Evolutionary conservation across 2,329 filamentous ascomycete genomes (phyloP), one percentile per base, ranked within the genome.

Genomic region (Colletotrichum lentis): DNA sequence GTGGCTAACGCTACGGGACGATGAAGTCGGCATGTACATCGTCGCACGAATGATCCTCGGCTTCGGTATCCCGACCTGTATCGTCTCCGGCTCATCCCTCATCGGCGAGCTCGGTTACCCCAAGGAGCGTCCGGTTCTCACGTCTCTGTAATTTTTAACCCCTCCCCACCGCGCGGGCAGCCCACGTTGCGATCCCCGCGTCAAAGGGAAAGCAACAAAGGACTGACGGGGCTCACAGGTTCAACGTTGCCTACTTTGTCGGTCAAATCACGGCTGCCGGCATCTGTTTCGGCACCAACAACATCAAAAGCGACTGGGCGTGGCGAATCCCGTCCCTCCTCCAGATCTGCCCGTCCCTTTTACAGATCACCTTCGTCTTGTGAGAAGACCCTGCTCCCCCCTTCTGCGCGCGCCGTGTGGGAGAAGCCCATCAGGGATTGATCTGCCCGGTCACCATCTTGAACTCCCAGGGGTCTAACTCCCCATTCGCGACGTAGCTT

Each of bases 81-180:
- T 89, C 72, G 84, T 88, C 62, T 84, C 85, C 7, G 86, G 84
- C 5, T 87, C 86, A 1, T 81, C 85, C 7, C 76, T 89, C 55
- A 85, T 89, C 39, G 86, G 85, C 72, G 87, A 89, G 74, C 77
- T 89, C 12, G 83, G 82, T 3, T 84, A 89, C 73, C 86, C 86
- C 7, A 88, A 87, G 76, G 86, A 89, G 74, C 84, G 87, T 62
- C 80, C 86, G 0, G 80, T 87, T 47, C 70, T 89, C 63, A 89
- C 86, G 1, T 87, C 85, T 11, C 80, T 88, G 5, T 69, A 47
- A 62, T 67, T 31, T 35, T 24, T 24, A 24, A 24, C 2, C 24
- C 24, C 24, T n/a, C 24, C 24, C 24, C 24, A 24, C 24, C 24
- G 24, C 24, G 2, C 24, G 24, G n/a, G n/a, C n/a, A n/a, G n/a